Base-by-base conservation (phyloP, 139 green algal species). In the Coelastrella sp. region DNA sequence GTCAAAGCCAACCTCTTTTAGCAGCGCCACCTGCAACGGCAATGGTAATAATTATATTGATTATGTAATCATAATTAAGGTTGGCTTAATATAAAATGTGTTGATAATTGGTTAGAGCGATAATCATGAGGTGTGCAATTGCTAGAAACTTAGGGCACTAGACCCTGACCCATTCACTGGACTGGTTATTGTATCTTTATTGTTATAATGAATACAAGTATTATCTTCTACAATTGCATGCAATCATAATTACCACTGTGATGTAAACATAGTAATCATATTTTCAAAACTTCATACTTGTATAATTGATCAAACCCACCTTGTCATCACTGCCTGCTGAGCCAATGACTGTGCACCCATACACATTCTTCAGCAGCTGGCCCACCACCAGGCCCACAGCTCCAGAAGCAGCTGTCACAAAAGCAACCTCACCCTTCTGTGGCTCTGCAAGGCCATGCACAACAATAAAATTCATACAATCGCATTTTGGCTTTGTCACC, bases 351-450 rank as follows among this genome's bases (percentile, higher is more conserved):
- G 68, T 88, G 84, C 90, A 93, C 11, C 93, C 93, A 35, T 87
- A 89, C 25, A 93, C 90, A 70, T 89, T 84, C 87, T 95, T 94
- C 24, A 90, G 85, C 80, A 94, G 85, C 88, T 95, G 93, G 27
- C 91, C 93, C 12, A 87, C 93, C 6, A 95, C 74, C 76, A 88
- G 75, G 14, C 93, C 93, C n/a, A 94, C 91, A 27, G 93, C 93
- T 35, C 93, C 93, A 84, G 58, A 60, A 35, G 65, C 87, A 25
- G 15, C 87, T 35, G 87, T 78, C 63, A 87, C 87, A 81, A 86
- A 78, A 7, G 70, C 76, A 17, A 87, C 82, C 63, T 87, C 82
- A 0, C 82, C 82, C 8, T 22, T 19, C 24, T 92, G 90, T 0
- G 93, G 93, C 85, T 90, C 61, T 35, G 89, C 91, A 68, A 94